phyloP scores from a whole-genome alignment of 768 basidiomycete species.

The Leccinum sublutescens region DNA sequence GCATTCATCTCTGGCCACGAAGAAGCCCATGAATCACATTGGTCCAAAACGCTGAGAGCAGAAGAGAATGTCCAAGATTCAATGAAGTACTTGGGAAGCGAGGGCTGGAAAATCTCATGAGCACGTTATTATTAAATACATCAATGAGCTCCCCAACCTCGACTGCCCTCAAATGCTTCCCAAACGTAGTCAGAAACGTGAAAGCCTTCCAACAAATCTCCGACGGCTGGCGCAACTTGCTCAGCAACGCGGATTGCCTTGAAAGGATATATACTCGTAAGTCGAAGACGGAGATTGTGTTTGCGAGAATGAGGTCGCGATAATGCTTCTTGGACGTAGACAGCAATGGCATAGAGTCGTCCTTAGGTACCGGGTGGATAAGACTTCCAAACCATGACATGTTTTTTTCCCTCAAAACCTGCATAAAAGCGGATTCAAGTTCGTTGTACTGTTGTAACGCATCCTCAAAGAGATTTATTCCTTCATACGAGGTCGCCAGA shows the following conservation, averaged over 20 bases:
- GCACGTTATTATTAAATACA: slow-evolving; percentile 8
- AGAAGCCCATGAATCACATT: slow-evolving; percentile 72
- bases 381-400: slow-evolving; percentile 91
- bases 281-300: slow-evolving; percentile 92
- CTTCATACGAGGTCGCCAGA: slow-evolving; percentile 87
- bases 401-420: slow-evolving; percentile 72
- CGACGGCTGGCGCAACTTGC: slow-evolving; percentile 59
- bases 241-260: slow-evolving; percentile 77
- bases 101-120: slow-evolving; percentile 37
- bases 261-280: slow-evolving; percentile 89
- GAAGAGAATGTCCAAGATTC: slow-evolving; percentile 95
- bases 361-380: slow-evolving; percentile 63
- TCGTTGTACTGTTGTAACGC: slow-evolving; percentile 88
- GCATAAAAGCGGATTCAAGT: slow-evolving; percentile 80
- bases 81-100: slow-evolving; percentile 68
- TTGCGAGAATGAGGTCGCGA: slow-evolving; percentile 83
- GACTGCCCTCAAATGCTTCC: slow-evolving; percentile 68
- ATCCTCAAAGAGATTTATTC: slow-evolving; percentile 86
- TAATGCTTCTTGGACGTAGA: slow-evolving; percentile 80
- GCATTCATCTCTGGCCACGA: slow-evolving; percentile 45
- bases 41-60: slow-evolving; percentile 77
- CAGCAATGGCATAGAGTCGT: slow-evolving; percentile 82
- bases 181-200: slow-evolving; percentile 75
- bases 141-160: slow-evolving; percentile 48
- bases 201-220: slow-evolving; percentile 72